These are phyloP conservation scores for Ogataea hybrid DNA, from an alignment of 1,139 yeast species.

Conservation along the genomic window DNA sequence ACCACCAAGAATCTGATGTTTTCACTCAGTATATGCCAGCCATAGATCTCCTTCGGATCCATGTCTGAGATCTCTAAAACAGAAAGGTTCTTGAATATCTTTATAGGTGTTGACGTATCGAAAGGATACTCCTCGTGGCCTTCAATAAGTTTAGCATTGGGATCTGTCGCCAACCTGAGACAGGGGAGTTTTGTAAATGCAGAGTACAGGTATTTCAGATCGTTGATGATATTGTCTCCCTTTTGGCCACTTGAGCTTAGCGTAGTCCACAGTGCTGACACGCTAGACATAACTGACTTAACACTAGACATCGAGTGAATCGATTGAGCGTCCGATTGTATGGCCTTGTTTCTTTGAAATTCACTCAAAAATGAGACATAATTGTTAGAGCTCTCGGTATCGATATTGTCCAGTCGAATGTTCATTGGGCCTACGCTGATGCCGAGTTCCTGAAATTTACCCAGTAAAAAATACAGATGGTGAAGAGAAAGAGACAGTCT, in stretches of 20 bases:
- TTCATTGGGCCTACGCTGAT: conserved; percentile 64
- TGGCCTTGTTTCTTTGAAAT: conserved; percentile 45
- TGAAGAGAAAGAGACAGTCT: conserved; percentile 58
- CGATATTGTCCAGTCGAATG: conserved; percentile 56
- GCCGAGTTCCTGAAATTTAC: conserved; percentile 52
- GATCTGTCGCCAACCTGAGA: conserved; percentile 56
- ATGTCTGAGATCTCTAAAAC: conserved; percentile 59
- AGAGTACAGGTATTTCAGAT: conserved; percentile 57
- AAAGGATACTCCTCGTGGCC: conserved; percentile 72
- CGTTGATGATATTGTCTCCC: conserved; percentile 41
- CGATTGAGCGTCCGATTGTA: conserved; percentile 56
- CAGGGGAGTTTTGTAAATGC: conserved; percentile 68
- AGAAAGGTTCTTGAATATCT: conserved; percentile 58
- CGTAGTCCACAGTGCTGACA: conserved; percentile 39
- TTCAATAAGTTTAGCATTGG: conserved; percentile 52
- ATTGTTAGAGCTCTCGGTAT: conserved; percentile 47
- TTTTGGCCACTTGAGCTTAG: conserved; percentile 25
- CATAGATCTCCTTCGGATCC: conserved; percentile 64
- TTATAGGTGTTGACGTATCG: conserved; percentile 64
- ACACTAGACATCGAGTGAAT: conserved; percentile 63
- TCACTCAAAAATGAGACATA: conserved; percentile 41
- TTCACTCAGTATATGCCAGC: conserved; percentile 61
- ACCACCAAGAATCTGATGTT: conserved; percentile 54
- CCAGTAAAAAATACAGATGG: conserved; percentile 59
- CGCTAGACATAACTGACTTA: conserved; percentile 48